Evolutionary conservation across 495 filamentous ascomycete genomes (phyloP), one percentile per base, ranked within the genome.

Genomic region (Lasiosphaeria hispida): DNA sequence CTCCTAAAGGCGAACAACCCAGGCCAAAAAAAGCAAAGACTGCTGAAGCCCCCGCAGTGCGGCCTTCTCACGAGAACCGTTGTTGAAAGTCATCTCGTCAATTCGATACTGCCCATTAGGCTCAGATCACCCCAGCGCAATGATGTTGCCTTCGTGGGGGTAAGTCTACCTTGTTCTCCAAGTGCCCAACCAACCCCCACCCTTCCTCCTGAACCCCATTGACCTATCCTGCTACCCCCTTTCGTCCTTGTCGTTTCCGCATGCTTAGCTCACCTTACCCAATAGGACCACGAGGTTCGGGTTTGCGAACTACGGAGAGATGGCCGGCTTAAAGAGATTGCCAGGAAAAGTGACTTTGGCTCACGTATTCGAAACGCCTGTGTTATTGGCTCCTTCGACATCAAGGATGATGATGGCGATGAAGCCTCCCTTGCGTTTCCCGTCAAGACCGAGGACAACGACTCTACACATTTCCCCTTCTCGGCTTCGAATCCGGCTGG

Each of bases 91-190:
- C 86, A 90, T 1, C 76, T 87, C 18, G 82, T 90, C 58, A 87
- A 89, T 63, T 87, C 83, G 71, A 89, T 97, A 38, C 71, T 96
- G 10, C 92, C 93, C 9, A 90, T 87, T 8, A 83, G 87, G 57
- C 78, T 97, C 49, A 78, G 91, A 42, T 83, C 83, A 55, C 73
- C 76, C 47, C 67, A 80, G 8, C 79, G 84, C 54, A 92, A 96
- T 53, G 92, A 98, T 77, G 88, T 97, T 60, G 86, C 92, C n/a
- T 92, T 97, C 59, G 81, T 98, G 45, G 85, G 89, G 38, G 88
- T 91, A 70, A 69, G 86, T 72, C 4, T 66, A 63, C 11, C 41
- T 79, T 45, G 41, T 44, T 59, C 30, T 49, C 51, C 33, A 15
- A 53, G 39, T 38, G 53, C 60, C 43, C n/a, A n/a, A n/a, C n/a